Evolutionary conservation across 2,329 filamentous ascomycete genomes (phyloP), one percentile per base, ranked within the genome.

Genomic region (Botrytis hyacinthi): DNA sequence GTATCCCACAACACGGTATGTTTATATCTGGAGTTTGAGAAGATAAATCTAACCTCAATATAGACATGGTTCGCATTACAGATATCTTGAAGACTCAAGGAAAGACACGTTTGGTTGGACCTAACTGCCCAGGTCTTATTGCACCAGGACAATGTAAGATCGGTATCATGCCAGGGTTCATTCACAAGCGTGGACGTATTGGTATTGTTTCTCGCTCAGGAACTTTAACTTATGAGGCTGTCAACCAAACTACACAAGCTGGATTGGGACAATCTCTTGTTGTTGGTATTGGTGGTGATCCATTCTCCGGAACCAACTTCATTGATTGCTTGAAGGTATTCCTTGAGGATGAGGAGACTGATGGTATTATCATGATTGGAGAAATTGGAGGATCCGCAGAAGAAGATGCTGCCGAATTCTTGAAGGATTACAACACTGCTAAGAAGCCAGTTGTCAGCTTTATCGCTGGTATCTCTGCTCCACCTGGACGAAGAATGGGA

Each of bases 331-430:
- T 99, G 80, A 93, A 93, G 83, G 94, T 98, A 82, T 99, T 99
- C 90, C 90, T 97, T 80, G 88, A 97, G 84, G 96, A 99, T 84
- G 89, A 92, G 83, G 94, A 97, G 87, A 99, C 96, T 57, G 96
- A 99, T 83, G 96, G 96, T 82, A 98, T 99, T 86, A 98, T 99
- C 87, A 98, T 99, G 96, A 98, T 99, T 83, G 96, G 96, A 83
- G 96, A 98, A 87, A 98, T 99, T 83, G 96, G 96, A 85, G 96
- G 96, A 77, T 93, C 93, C 75, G 96, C 96, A 74, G 96, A 99
- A 87, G 96, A 99, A 87, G 96, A 99, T 81, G 96, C 96, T 57
- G 95, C 96, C 81, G 96, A 98, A 81, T 99, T 97, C 89, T 86
- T 98, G 82, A 94, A 93, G 87, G 87, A 90, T 83, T 90, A 96